Conservation (phyloP, 2,329 filamentous ascomycete species). For the Cladosporium sp. region DNA sequence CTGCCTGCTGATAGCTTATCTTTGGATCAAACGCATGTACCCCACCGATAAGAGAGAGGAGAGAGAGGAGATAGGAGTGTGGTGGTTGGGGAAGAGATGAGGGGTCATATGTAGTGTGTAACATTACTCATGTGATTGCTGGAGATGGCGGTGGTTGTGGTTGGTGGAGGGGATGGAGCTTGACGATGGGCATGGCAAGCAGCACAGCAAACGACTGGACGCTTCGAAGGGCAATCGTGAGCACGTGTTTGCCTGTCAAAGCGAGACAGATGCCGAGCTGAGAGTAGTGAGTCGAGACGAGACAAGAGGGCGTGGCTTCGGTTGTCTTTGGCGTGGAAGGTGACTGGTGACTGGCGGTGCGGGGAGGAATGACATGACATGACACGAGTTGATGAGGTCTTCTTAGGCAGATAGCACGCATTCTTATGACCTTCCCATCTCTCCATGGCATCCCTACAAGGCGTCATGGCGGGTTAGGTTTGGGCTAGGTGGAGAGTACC, state of each 20-base stretch:
- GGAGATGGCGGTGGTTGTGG: neutral
- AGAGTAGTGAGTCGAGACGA: neutral
- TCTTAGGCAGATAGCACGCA: neutral
- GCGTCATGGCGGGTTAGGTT: slow-evolving; percentile 6
- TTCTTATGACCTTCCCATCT: neutral
- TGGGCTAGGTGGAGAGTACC: slow-evolving; percentile 2
- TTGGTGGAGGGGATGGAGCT: neutral
- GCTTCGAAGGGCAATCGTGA: neutral
- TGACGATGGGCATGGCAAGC: neutral
- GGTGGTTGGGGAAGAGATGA: slow-evolving; percentile 14
- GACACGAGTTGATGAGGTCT: neutral
- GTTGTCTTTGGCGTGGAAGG: neutral
- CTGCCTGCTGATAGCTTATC: slow-evolving; percentile 12
- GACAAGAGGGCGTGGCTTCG: neutral
- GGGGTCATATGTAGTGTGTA: slow-evolving; percentile 9
- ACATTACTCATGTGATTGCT: slow-evolving; percentile 1
- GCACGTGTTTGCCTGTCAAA: slow-evolving; percentile 7
- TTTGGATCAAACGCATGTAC: neutral
- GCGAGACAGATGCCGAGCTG: slow-evolving; percentile 2
- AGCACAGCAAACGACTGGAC: neutral
- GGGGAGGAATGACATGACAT: neutral
- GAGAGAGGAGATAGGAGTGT: neutral
- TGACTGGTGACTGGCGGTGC: neutral
- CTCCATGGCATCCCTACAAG: neutral
- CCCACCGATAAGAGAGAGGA: neutral